Conservation (phyloP, 2,329 filamentous ascomycete species). For the Trichoderma polysporum region DNA sequence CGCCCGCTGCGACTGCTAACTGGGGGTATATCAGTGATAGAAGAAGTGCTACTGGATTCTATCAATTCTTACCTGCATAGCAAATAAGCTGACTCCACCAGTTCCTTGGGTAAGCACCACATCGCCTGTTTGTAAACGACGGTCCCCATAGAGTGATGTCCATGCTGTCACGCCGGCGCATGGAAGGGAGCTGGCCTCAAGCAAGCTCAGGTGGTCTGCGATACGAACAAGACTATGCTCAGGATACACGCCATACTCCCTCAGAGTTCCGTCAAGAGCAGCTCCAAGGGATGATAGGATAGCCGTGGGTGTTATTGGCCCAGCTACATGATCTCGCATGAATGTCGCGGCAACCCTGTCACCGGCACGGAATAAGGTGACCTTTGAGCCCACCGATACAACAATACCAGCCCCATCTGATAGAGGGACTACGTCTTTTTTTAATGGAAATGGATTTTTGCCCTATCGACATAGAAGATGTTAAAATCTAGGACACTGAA, state of each 20-base stretch:
- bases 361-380: background rate
- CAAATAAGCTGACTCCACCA: background rate
- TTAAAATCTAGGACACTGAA: rapidly evolving
- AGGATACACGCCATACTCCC: background rate
- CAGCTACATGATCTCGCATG: background rate
- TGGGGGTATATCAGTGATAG: background rate
- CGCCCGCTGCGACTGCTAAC: background rate
- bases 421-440: background rate
- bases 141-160: background rate
- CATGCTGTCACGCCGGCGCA: background rate
- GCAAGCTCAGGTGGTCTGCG: background rate
- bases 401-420: background rate
- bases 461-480: background rate
- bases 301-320: background rate
- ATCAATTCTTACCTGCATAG: background rate
- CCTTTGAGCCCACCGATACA: background rate
- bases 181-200: background rate
- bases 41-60: background rate
- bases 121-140: background rate
- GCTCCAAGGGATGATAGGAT: background rate
- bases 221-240: background rate
- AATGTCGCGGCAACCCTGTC: background rate
- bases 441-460: background rate
- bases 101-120: conserved; percentile 4
- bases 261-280: background rate